phyloP scores from a whole-genome alignment of 139 green algal genomes.

The Asterochloris sp. region DNA sequence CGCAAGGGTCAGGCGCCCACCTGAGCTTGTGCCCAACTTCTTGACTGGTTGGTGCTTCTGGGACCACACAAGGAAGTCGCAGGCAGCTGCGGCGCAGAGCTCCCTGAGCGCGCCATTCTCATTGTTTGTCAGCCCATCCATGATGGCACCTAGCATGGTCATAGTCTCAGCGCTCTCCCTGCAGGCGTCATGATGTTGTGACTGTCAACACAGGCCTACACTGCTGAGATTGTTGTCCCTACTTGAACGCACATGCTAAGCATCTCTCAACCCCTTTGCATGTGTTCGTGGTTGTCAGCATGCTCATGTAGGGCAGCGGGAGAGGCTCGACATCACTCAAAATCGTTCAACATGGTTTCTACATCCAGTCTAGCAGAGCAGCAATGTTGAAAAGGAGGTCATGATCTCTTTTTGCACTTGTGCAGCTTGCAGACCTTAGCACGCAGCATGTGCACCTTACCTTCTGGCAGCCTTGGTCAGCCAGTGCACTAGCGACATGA shows the following conservation, averaged over 20 bases:
- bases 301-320: too few relatives aligned
- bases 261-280: neutral
- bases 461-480: slow-evolving; percentile 16
- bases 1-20: too few relatives aligned
- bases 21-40: neutral
- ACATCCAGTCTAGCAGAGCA: too few relatives aligned
- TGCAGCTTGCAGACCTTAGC: too few relatives aligned
- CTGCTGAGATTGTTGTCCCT: neutral
- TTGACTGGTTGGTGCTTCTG: slow-evolving; percentile 11
- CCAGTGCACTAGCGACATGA: slow-evolving; percentile 26
- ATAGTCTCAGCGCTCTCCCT: slow-evolving; percentile 32
- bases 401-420: too few relatives aligned
- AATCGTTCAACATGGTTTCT: too few relatives aligned
- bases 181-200: neutral
- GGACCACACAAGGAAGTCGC: slow-evolving; percentile 23
- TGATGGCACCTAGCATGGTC: slow-evolving; percentile 20
- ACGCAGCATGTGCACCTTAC: neutral
- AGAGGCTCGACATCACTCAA: too few relatives aligned
- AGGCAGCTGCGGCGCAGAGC: slow-evolving; percentile 11
- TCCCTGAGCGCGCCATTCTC: slow-evolving; percentile 8
- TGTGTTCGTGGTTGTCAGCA: too few relatives aligned
- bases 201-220: neutral
- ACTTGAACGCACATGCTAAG: neutral
- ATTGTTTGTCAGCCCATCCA: slow-evolving; percentile 15
- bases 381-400: too few relatives aligned